Evolutionary conservation across 495 filamentous ascomycete genomes (phyloP).

Genomic region (Friedmanniomyces simplex): DNA sequence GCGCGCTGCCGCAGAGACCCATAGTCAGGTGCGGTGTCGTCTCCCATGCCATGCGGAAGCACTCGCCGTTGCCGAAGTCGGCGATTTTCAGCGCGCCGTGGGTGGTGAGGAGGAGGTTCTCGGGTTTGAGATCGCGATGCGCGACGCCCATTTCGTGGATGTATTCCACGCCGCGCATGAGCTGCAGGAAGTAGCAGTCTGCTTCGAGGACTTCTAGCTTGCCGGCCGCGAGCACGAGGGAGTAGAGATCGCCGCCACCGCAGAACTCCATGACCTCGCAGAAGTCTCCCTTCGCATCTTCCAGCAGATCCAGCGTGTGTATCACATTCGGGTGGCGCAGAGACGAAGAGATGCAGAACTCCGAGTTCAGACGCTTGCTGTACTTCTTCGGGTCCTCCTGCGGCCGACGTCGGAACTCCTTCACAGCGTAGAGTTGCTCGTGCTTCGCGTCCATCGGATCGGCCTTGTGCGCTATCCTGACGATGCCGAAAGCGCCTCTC

Average conservation of each 20-base stretch:
- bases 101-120: constrained; percentile 89
- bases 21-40: constrained; percentile 96
- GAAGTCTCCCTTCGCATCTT: constrained; percentile 95
- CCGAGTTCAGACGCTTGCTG: constrained; percentile 93
- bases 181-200: constrained; percentile 98
- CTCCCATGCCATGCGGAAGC: constrained; percentile 99
- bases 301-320: constrained; percentile 87
- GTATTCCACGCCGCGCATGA: constrained; percentile 99
- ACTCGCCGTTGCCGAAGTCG: constrained; percentile 98
- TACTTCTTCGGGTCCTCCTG: constrained; percentile 94
- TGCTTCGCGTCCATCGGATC: constrained; percentile 65
- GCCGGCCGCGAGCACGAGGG: constrained; percentile 79
- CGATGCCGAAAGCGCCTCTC: constrained; percentile 95
- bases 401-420: constrained; percentile 90
- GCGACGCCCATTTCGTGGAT: constrained; percentile 99
- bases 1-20: constrained; percentile 88
- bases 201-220: constrained; percentile 90
- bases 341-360: constrained; percentile 98
- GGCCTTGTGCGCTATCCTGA: constrained; percentile 95
- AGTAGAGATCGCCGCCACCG: constrained; percentile 93
- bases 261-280: constrained; percentile 99
- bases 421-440: constrained; percentile 94
- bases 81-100: constrained; percentile 96
- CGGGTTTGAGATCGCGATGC: constrained; percentile 93
- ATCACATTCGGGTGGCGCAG: constrained; percentile 97